Evolutionary conservation across 305 asterid species (phyloP).

Genomic region (Plantago rigida): DNA sequence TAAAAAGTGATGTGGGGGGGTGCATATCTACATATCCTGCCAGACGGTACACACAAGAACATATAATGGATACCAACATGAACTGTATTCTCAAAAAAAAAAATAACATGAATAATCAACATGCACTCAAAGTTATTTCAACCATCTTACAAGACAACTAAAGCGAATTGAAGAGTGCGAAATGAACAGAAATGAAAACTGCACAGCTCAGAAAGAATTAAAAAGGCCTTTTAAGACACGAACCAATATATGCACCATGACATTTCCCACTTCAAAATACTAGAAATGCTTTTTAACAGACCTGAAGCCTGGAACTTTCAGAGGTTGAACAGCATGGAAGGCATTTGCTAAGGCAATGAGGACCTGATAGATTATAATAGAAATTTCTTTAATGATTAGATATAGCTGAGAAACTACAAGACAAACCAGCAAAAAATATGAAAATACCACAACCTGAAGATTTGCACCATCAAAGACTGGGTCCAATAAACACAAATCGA

Average conservation of each 20-base stretch:
- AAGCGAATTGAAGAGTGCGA: background rate
- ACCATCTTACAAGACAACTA: background rate
- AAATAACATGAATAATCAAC: too few relatives aligned
- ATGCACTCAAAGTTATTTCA: background rate
- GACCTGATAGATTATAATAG: conserved; percentile 39
- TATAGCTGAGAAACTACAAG: background rate
- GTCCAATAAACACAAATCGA: conserved; percentile 80
- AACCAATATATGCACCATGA: background rate
- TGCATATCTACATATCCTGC: background rate
- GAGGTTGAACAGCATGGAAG: conserved; percentile 94
- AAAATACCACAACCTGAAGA: conserved; percentile 52
- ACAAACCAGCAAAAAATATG: background rate
- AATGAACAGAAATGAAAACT: too few relatives aligned
- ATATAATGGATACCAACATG: background rate
- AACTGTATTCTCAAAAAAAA: too few relatives aligned
- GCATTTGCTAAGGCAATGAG: conserved; percentile 81
- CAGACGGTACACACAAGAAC: background rate
- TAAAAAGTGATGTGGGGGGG: conserved; percentile 3
- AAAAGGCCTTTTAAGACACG: background rate
- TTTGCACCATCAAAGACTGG: conserved; percentile 89
- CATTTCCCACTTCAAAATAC: too few relatives aligned
- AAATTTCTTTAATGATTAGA: background rate
- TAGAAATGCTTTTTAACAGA: conserved; percentile 26
- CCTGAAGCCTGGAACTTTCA: conserved; percentile 95
- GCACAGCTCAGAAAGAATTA: background rate